Evolutionary conservation across 805 yeast genomes (phyloP), one percentile per base, ranked within the genome.

Genomic region (Wickerhamiella occidentalis): DNA sequence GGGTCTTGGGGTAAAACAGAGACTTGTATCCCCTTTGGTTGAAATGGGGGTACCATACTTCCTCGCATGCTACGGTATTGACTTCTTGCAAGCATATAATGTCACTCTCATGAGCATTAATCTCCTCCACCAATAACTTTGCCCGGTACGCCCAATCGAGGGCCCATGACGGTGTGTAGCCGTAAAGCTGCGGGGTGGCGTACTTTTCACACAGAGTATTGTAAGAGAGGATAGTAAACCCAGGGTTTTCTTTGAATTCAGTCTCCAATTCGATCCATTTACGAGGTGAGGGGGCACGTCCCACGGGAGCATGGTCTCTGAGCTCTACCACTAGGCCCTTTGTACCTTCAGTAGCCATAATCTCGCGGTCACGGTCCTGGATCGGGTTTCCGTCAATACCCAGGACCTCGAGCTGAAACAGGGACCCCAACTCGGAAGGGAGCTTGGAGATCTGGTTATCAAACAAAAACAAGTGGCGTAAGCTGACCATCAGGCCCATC

Each of bases 161-260:
- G 2, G 97, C 99, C 97, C 98, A 92, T 1, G 94, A 78, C 19
- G 97, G 97, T 1, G 97, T 87, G 63, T 85, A 90, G 59, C 84
- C 90, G 66, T 85, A 92, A 82, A 90, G 74, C 63, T 79, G 82
- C 18, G 92, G 76, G 3, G 96, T 86, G 2, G 97, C 96, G 68
- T 90, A 90, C 64, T 84, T 92, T 63, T 90, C 97, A 65, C 98
- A 92, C 63, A 92, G 71, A 2, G 94, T 85, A 68, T 92, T 92
- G 69, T 87, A 90, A 35, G 87, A 79, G 75, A 86, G 73, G 43
- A 88, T 68, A 0, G 95, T 82, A 64, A 92, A 87, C 4, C 75
- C 61, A 35, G 68, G 67, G 11, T 41, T 21, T 17, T 36, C 33
- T 18, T 15, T 22, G 36, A 19, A 17, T 59, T 83, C 90, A 35